These are phyloP conservation scores for Talaromyces ruber DNA, from an alignment of 495 filamentous ascomycete species.

Conservation along the genomic window DNA sequence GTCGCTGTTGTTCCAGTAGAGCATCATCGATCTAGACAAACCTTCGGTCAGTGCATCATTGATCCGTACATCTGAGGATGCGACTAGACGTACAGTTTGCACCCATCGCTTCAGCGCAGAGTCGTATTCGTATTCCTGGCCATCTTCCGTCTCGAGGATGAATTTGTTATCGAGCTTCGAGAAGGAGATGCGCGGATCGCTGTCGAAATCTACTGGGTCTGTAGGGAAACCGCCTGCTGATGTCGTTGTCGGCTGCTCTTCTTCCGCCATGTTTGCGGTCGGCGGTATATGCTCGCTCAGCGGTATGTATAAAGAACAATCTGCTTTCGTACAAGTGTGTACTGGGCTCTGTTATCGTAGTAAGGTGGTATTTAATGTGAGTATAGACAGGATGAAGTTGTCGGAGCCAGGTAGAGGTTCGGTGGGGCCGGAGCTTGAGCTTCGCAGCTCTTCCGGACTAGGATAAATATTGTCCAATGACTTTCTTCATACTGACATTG, in stretches of 20 bases:
- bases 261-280: background rate
- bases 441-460: background rate
- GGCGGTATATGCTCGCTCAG: background rate
- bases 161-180: conserved; percentile 73
- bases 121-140: conserved; percentile 78
- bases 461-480: background rate
- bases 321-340: background rate
- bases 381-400: background rate
- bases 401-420: background rate
- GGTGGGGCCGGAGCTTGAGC: conserved; percentile 1
- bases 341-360: background rate
- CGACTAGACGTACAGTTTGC: conserved; percentile 46
- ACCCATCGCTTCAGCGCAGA: conserved; percentile 68
- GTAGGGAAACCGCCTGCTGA: conserved; percentile 49
- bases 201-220: conserved; percentile 65
- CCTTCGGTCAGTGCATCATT: background rate
- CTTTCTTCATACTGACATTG: background rate
- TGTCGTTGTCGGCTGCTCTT: conserved; percentile 7
- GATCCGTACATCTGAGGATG: background rate
- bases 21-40: conserved; percentile 61
- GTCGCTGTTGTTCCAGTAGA: conserved; percentile 67
- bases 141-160: conserved; percentile 77
- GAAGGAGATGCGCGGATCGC: conserved; percentile 78
- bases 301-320: background rate
- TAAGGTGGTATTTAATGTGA: background rate